Conservation (phyloP, 2,329 filamentous ascomycete genomes). For the Aspergillus neotritici region DNA sequence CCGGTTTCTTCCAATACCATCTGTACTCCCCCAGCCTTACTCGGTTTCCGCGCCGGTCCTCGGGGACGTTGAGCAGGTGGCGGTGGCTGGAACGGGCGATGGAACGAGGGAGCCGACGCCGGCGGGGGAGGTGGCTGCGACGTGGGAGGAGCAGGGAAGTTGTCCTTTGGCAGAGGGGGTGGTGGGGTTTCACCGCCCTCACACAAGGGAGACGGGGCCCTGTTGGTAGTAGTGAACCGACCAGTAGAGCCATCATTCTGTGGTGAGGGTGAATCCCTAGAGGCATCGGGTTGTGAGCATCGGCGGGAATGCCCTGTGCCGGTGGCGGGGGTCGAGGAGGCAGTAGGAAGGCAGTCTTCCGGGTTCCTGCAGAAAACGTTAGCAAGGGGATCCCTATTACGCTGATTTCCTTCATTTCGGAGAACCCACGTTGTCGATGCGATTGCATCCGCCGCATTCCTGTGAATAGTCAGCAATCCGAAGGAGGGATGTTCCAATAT, state of each 20-base stretch:
- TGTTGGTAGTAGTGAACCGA: conserved; percentile 23
- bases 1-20: conserved; percentile 84
- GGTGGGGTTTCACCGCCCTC: conserved; percentile 25
- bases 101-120: conserved; percentile 33
- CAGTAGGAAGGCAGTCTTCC: conserved; percentile 32
- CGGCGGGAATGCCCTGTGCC: conserved; percentile 26
- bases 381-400: conserved; percentile 7
- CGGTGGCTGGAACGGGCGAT: conserved; percentile 32
- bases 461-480: conserved; percentile 11
- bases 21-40: conserved; percentile 77
- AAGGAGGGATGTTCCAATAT: too few species aligned
- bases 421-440: conserved; percentile 30
- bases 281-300: conserved; percentile 32
- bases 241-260: conserved; percentile 26
- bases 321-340: conserved; percentile 13
- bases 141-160: conserved; percentile 16
- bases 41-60: conserved; percentile 64
- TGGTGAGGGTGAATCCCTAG: conserved; percentile 26
- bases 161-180: conserved; percentile 14
- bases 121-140: conserved; percentile 25
- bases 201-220: conserved; percentile 20
- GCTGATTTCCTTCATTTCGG: background rate
- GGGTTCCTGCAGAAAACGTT: conserved; percentile 27
- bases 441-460: conserved; percentile 37
- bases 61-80: conserved; percentile 45